phyloP scores from a whole-genome alignment of 1,284 basidiomycete genomes.

The Cryptococcus sp. region DNA sequence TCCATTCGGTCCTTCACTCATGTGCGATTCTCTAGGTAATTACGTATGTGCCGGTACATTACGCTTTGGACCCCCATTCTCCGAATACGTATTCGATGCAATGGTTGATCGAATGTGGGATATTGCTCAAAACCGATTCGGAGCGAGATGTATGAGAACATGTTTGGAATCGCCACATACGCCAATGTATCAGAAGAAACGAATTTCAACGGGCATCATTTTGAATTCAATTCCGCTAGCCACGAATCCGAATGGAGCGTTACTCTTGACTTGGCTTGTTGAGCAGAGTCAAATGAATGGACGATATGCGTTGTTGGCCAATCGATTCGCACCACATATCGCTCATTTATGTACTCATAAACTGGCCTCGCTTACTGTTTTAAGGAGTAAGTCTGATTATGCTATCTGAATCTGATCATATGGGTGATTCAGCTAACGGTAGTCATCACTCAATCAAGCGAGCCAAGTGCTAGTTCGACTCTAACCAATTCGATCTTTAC shows the following conservation, averaged over 20 bases:
- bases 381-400: constrained; percentile 55
- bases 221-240: constrained; percentile 96
- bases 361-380: constrained; percentile 86
- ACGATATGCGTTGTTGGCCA: constrained; percentile 84
- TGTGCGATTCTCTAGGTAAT: constrained; percentile 95
- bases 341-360: constrained; percentile 98
- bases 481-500: constrained; percentile 78
- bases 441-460: constrained; percentile 84
- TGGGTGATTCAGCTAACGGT: not conserved
- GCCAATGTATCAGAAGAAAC: constrained; percentile 78
- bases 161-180: constrained; percentile 88
- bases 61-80: constrained; percentile 79
- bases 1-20: constrained; percentile 86
- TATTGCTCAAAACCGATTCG: constrained; percentile 85
- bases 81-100: constrained; percentile 95
- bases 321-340: constrained; percentile 91
- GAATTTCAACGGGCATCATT: constrained; percentile 88
- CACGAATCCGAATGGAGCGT: constrained; percentile 93
- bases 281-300: constrained; percentile 91
- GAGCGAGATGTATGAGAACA: constrained; percentile 94
- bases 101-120: constrained; percentile 99
- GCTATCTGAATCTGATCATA: too few species aligned
- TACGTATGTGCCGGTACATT: constrained; percentile 86
- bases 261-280: constrained; percentile 93
- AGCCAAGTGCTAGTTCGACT: constrained; percentile 69